Conservation (phyloP, 192 early-diverging fungal genomes). For the Mortierella antarctica region DNA sequence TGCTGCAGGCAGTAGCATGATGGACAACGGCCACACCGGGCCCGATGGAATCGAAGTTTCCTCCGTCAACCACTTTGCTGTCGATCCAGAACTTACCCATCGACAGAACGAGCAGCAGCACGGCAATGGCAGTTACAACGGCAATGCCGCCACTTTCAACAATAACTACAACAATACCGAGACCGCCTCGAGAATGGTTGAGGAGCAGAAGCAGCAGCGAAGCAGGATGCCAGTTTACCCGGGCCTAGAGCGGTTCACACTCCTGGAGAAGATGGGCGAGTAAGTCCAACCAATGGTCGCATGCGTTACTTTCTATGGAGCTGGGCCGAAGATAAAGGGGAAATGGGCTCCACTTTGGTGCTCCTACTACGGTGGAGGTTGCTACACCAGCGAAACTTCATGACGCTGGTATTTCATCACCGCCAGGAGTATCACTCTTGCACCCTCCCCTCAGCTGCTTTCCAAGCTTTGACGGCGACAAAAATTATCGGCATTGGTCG, state of each 20-base stretch:
- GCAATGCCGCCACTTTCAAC: no score
- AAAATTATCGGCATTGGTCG: no score
- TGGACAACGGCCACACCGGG: no score
- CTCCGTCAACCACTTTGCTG: not conserved
- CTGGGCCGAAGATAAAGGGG: no score
- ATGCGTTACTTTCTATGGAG: not conserved
- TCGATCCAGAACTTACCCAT: no score
- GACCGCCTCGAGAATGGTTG: conserved; percentile 59
- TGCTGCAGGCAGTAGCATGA: no score
- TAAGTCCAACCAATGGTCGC: conserved; percentile 49
- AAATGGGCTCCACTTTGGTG: not conserved
- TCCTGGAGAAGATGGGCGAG: conserved; percentile 80
- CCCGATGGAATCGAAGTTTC: conserved; percentile 9
- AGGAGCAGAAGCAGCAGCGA: conserved; percentile 61
- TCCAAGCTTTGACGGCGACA: no score
- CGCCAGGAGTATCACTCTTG: no score
- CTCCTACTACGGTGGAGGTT: not conserved
- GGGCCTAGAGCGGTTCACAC: conserved; percentile 65
- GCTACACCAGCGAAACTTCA: no score
- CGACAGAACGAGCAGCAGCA: not conserved
- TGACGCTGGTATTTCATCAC: no score
- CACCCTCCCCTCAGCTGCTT: no score
- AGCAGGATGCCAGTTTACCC: conserved; percentile 65
- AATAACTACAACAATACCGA: conserved; percentile 43
- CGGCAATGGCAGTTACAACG: no score